A percentile compares a stretch with the other conserved stretches of the same genome.
Conservation (phyloP, 768 basidiomycete genomes). For the Rhizopogon vinicolor region DNA sequence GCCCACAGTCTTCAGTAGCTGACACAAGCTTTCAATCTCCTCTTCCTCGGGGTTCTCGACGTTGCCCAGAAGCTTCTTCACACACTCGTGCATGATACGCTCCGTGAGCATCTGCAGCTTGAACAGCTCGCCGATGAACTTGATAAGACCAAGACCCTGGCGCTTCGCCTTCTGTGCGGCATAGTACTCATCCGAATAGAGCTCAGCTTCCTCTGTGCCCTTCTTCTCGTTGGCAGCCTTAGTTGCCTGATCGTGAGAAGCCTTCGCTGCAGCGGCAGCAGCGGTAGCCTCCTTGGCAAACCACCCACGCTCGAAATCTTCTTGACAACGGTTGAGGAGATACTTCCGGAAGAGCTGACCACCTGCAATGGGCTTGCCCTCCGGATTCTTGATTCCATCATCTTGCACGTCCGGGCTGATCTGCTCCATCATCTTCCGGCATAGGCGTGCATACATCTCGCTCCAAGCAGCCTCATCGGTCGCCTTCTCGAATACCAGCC, state of each 20-base stretch:
- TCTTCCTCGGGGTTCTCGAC: constrained; percentile 96
- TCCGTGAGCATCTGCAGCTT: constrained; percentile 98
- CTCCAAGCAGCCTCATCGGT: constrained; percentile 88
- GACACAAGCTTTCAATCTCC: constrained; percentile 95
- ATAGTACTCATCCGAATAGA: constrained; percentile 96
- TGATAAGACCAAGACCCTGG: constrained; percentile 93
- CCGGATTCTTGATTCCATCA: constrained; percentile 73
- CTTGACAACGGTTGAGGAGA: constrained; percentile 92
- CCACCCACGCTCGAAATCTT: constrained; percentile 98
- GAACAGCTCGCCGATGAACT: constrained; percentile 98
- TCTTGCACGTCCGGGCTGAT: constrained; percentile 87
- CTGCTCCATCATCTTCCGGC: constrained; percentile 93
- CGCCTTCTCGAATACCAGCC: constrained; percentile 95
- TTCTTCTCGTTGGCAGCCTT: constrained; percentile 17
- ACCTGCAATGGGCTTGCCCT: constrained; percentile 88
- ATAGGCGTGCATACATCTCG: constrained; percentile 95
- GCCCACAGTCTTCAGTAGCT: constrained; percentile 87
- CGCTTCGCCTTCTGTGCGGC: constrained; percentile 92
- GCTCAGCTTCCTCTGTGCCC: constrained; percentile 52
- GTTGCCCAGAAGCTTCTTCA: constrained; percentile 92
- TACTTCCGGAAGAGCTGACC: constrained; percentile 97
- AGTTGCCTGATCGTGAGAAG: no score
- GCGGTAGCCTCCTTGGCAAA: constrained; percentile 71
- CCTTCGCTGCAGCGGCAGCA: constrained; percentile 10
- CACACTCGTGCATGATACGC: constrained; percentile 98